Conservation (phyloP, 768 basidiomycete genomes). For the Russula brevipes region DNA sequence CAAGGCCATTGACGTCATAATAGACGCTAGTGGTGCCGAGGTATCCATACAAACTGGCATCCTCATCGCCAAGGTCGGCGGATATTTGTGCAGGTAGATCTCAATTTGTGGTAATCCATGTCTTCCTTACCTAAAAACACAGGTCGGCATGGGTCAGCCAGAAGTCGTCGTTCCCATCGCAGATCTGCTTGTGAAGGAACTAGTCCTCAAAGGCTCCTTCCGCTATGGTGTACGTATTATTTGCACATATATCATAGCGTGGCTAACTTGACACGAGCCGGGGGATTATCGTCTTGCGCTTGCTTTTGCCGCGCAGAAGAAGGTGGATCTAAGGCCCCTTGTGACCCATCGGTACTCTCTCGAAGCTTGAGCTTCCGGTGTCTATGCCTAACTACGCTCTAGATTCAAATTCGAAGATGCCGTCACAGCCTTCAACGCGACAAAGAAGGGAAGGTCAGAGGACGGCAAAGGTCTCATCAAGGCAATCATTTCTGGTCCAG, state of each 20-base stretch:
- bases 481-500: constrained; percentile 81
- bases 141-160: constrained; percentile 85
- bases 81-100: constrained; percentile 58
- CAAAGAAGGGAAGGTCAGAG: constrained; percentile 69
- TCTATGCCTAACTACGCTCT: background rate
- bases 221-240: constrained; percentile 62
- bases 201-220: constrained; percentile 87
- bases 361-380: background rate
- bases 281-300: constrained; percentile 86
- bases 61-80: constrained; percentile 68
- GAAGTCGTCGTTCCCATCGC: constrained; percentile 72
- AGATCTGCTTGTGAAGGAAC: constrained; percentile 67
- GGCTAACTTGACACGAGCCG: constrained; percentile 41
- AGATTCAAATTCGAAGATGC: constrained; percentile 78
- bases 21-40: constrained; percentile 92
- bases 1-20: constrained; percentile 72
- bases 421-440: constrained; percentile 74
- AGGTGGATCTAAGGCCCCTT: constrained; percentile 80
- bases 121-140: constrained; percentile 30
- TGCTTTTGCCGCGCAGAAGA: constrained; percentile 73
- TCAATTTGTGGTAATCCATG: background rate
- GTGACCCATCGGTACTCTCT: constrained; percentile 75
- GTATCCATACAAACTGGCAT: constrained; percentile 86
- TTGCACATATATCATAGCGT: background rate
- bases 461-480: constrained; percentile 90